Conservation (phyloP, 371 early-diverging fungal genomes). For the Mortierella sp. region DNA sequence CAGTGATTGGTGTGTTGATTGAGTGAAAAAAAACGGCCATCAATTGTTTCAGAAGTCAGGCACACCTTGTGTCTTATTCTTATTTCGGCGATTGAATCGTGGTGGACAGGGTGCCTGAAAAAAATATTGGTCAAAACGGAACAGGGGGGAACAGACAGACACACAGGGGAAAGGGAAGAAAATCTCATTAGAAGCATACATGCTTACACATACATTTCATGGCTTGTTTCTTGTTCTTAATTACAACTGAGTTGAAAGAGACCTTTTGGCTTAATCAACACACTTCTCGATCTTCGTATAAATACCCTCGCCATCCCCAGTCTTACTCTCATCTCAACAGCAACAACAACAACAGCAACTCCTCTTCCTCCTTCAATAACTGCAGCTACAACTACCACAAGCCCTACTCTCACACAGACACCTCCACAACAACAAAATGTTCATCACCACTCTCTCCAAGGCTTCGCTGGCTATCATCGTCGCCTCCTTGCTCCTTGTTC, state of each 20-base stretch:
- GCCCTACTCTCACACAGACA: background rate
- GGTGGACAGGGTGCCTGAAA: too few species aligned
- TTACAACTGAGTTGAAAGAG: background rate
- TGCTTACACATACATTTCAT: background rate
- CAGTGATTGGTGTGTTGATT: background rate
- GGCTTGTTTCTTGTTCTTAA: background rate
- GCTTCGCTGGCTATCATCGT: conserved; percentile 36
- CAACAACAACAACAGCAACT: background rate
- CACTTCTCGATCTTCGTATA: conserved; percentile 6
- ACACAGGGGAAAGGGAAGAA: background rate
- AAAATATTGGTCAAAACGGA: too few species aligned
- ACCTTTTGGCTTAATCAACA: background rate
- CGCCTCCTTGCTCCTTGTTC: conserved; percentile 37
- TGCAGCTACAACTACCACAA: background rate
- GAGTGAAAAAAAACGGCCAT: too few species aligned
- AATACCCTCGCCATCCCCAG: conserved; percentile 7
- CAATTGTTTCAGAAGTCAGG: background rate
- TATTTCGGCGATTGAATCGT: too few species aligned
- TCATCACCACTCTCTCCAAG: conserved; percentile 44
- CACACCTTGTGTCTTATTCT: background rate
- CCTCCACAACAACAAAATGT: conserved; percentile 11
- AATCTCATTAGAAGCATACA: background rate
- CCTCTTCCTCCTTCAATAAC: background rate
- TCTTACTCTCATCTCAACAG: background rate
- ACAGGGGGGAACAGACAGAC: too few species aligned